Evolutionary conservation across 495 filamentous ascomycete genomes (phyloP).

Genomic region (Hyaloscypha bicolor): DNA sequence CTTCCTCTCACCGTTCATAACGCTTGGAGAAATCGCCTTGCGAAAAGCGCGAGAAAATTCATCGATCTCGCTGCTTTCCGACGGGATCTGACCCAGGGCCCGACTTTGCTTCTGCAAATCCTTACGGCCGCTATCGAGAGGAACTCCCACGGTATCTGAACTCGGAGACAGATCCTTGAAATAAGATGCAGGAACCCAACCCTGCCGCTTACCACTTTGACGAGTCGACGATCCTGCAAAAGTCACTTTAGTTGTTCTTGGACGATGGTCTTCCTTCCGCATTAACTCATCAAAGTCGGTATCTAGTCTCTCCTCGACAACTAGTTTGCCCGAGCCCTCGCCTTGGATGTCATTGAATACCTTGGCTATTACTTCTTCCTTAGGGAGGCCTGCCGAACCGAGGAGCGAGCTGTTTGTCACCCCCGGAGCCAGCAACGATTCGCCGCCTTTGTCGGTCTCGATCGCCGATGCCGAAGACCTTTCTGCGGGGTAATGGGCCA

Average conservation of each 20-base stretch:
- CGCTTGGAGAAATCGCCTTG: background rate
- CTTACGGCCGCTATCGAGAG: background rate
- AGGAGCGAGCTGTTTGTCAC: background rate
- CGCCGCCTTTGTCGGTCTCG: background rate
- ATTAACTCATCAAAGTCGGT: background rate
- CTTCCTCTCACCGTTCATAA: background rate
- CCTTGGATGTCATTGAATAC: background rate
- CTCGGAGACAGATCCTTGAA: background rate
- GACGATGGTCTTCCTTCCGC: background rate
- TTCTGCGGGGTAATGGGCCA: background rate
- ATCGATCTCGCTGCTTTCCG: background rate
- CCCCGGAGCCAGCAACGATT: background rate
- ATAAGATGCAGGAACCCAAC: conserved; percentile 3
- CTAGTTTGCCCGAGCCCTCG: background rate
- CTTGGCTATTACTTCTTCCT: background rate
- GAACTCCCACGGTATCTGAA: background rate
- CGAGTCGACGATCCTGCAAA: background rate
- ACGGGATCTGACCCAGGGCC: background rate
- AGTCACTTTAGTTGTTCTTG: background rate
- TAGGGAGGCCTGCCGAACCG: background rate
- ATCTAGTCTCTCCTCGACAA: background rate
- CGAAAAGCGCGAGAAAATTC: background rate
- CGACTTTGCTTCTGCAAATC: background rate
- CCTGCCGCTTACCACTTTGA: background rate
- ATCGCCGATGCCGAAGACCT: background rate